phyloP scores from a whole-genome alignment of 495 filamentous ascomycete species.

The Cercophora scortea region DNA sequence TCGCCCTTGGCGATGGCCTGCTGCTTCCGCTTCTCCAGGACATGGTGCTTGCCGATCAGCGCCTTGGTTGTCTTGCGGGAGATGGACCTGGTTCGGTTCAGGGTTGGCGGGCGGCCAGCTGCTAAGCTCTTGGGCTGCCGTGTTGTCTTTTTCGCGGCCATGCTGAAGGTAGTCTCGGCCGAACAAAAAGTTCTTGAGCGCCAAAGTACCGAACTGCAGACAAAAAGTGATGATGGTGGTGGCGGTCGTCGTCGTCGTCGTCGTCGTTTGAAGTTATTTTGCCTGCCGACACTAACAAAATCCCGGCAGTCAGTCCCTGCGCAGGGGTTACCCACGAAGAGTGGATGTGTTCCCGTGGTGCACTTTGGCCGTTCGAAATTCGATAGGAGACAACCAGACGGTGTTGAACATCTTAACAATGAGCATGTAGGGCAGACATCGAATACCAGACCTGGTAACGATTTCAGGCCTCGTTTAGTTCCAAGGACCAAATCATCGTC shows the following conservation, averaged over 20 bases:
- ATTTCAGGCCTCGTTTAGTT: too few relatives aligned
- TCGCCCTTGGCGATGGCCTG: conserved; percentile 62
- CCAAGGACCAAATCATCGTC: too few relatives aligned
- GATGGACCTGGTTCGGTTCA: conserved; percentile 46
- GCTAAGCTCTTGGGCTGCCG: conserved; percentile 47
- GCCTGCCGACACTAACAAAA: background rate
- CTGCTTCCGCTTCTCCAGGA: conserved; percentile 66
- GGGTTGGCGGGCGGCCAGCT: conserved; percentile 57
- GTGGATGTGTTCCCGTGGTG: too few relatives aligned
- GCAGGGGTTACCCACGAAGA: too few relatives aligned
- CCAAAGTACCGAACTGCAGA: background rate
- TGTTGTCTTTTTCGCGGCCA: conserved; percentile 27
- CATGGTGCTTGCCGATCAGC: conserved; percentile 79
- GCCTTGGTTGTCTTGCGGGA: conserved; percentile 73
- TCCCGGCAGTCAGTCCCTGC: too few relatives aligned
- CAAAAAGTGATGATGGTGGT: too few relatives aligned
- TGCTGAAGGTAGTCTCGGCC: conserved; percentile 4
- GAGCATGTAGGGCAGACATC: too few relatives aligned
- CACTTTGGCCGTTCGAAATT: too few relatives aligned
- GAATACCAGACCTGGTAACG: too few relatives aligned
- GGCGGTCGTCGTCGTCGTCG: background rate
- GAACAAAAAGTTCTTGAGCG: background rate
- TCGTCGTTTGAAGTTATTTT: background rate
- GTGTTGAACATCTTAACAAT: too few relatives aligned
- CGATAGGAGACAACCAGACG: too few relatives aligned